Evolutionary conservation across 129 eudicot genomes (phyloP), one percentile per base, ranked within the genome.

Genomic region (Lactuca saligna): DNA sequence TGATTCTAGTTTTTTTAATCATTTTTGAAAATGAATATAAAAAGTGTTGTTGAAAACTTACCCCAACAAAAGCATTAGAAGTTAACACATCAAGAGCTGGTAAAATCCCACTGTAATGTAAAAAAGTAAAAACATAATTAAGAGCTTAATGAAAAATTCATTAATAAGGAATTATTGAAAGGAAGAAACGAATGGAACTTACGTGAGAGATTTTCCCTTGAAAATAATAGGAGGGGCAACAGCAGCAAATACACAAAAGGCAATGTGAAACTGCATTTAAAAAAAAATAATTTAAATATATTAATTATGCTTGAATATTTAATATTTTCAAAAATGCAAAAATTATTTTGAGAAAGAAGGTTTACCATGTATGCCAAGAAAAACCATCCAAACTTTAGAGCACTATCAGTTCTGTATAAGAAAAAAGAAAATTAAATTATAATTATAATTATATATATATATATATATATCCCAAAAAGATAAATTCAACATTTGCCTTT

Each of bases 151-250:
- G 44, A 0, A 0, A 25, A 39, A 7, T 39, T 39, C 7, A 7
- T 6, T 39, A 39, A 7, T 5, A 39, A 39, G 44, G 9, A 39
- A 39, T 5, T 39, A 7, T 39, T 39, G 9, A 42, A 42, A 46
- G 13, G 49, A 42, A 6, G 5, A 35, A 35, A n/a, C n/a, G n/a
- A n/a, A 34, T 51, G 33, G 33, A 72, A 80, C 90, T 68, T 82
- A 92, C 98, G 96, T 77, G 70, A 92, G 84, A 63, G 98, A 89
- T 75, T 89, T 84, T 49, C 95, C 96, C 82, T 87, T 85, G 49
- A 92, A 92, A 63, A 92, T 72, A 8, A 92, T 78, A 20, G 96
- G 98, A 72, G 98, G 98, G 75, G 98, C 98, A 61, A 89, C 80
- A 7, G 98, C 85, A 66, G 98, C 95, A 63, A 89, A 81, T 56